phyloP scores from a whole-genome alignment of 257 asterid species.

The Primulina tabacum region DNA sequence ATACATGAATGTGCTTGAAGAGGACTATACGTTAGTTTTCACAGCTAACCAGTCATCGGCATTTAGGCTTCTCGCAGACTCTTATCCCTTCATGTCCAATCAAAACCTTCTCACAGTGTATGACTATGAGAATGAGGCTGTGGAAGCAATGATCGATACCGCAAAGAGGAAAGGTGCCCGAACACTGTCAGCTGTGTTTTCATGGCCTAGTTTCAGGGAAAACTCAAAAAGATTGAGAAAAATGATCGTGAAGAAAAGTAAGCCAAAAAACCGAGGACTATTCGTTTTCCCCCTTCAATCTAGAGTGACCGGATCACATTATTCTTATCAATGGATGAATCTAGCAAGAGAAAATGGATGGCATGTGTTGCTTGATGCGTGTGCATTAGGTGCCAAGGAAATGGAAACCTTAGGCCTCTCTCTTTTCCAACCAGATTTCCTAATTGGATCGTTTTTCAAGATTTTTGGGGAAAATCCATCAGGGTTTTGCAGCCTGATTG shows the following conservation, averaged over 20 bases:
- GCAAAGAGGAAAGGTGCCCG: constrained; percentile 45
- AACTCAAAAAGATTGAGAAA: constrained; percentile 54
- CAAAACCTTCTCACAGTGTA: constrained; percentile 52
- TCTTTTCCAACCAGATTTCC: constrained; percentile 68
- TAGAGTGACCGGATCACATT: constrained; percentile 57
- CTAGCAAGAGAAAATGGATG: constrained; percentile 76
- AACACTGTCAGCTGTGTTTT: constrained; percentile 49
- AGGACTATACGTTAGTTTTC: constrained; percentile 66
- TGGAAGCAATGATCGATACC: constrained; percentile 42
- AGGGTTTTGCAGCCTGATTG: constrained; percentile 68
- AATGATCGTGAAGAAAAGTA: constrained; percentile 33
- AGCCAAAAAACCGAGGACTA: constrained; percentile 42
- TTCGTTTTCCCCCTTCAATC: constrained; percentile 82
- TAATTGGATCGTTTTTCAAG: constrained; percentile 67
- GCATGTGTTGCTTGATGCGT: constrained; percentile 83
- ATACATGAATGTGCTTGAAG: constrained; percentile 62
- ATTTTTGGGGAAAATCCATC: constrained; percentile 82
- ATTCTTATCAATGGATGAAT: constrained; percentile 83
- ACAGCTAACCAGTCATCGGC: constrained; percentile 74
- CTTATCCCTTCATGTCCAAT: constrained; percentile 56
- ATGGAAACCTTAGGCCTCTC: constrained; percentile 92
- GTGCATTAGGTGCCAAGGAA: constrained; percentile 67
- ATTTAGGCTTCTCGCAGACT: constrained; percentile 58
- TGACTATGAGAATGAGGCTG: constrained; percentile 63
- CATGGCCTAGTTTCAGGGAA: constrained; percentile 68